A percentile compares a stretch with the other conserved stretches of the same genome.
Conservation (phyloP, 2,329 filamentous ascomycete genomes). For the Neofusicoccum kwambonambiense region DNA sequence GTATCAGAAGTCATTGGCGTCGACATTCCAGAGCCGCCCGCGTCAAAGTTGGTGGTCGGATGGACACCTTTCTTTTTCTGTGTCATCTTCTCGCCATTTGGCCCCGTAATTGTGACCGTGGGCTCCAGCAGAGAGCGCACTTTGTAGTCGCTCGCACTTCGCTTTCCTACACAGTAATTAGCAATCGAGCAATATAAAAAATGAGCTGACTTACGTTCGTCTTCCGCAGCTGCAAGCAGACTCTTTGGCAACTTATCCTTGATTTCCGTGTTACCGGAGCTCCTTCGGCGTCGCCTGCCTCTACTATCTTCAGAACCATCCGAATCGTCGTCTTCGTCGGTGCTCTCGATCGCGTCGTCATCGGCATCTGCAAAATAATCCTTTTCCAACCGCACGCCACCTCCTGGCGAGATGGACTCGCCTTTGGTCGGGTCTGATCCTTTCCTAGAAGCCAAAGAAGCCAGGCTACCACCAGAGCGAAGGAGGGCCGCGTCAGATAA, state of each 20-base stretch:
- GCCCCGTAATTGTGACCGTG: constrained; percentile 63
- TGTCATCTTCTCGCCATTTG: constrained; percentile 58
- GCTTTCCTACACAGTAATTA: constrained; percentile 44
- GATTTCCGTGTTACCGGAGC: constrained; percentile 29
- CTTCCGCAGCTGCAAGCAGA: constrained; percentile 70
- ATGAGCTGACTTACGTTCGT: constrained; percentile 63
- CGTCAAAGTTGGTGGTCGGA: constrained; percentile 81
- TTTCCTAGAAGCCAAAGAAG: constrained; percentile 60
- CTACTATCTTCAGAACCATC: constrained; percentile 55
- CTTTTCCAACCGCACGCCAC: constrained; percentile 62
- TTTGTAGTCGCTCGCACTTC: constrained; percentile 51
- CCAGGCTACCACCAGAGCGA: constrained; percentile 62
- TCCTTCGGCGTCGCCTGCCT: constrained; percentile 39
- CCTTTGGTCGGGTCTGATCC: constrained; percentile 38
- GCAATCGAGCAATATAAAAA: constrained; percentile 22
- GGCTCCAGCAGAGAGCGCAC: constrained; percentile 68
- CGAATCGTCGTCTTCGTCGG: constrained; percentile 58
- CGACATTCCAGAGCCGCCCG: constrained; percentile 57
- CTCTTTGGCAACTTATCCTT: constrained; percentile 53
- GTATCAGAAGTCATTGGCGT: constrained; percentile 78
- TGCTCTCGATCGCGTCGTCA: constrained; percentile 65
- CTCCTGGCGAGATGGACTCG: constrained; percentile 46
- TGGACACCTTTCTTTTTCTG: constrained; percentile 63
- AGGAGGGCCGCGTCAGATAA: constrained; percentile 70
- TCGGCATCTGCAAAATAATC: constrained; percentile 66